A percentile compares a stretch with the other conserved stretches of the same genome.
Conservation (phyloP, 495 filamentous ascomycete species). For the Baudoinia panamericana region DNA sequence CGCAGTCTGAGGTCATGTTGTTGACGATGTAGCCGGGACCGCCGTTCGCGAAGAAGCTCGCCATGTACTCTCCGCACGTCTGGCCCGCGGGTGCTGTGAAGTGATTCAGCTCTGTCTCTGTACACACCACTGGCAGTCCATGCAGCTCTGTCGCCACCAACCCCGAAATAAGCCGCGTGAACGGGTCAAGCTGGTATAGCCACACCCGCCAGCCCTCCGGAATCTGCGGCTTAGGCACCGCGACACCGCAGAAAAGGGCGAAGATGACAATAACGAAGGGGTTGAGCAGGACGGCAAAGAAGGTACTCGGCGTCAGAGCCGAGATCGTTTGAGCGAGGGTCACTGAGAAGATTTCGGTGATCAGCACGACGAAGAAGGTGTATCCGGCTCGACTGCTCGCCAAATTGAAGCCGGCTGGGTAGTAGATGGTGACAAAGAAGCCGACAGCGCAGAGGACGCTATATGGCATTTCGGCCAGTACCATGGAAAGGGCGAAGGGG, state of each 20-base stretch:
- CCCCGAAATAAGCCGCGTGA: slow-evolving; percentile 68
- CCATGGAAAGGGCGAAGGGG: slow-evolving; percentile 56
- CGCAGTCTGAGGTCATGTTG: slow-evolving; percentile 48
- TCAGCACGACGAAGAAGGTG: slow-evolving; percentile 68
- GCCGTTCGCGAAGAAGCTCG: slow-evolving; percentile 46
- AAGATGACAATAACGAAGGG: slow-evolving; percentile 71
- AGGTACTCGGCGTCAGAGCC: slow-evolving; percentile 53
- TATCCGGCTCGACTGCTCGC: slow-evolving; percentile 46
- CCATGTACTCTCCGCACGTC: slow-evolving; percentile 62
- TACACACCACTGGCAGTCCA: slow-evolving; percentile 46
- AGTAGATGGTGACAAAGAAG: slow-evolving; percentile 68
- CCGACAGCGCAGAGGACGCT: slow-evolving; percentile 55
- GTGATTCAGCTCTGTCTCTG: slow-evolving; percentile 40
- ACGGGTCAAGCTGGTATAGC: slow-evolving; percentile 75
- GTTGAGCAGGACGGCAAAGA: slow-evolving; percentile 60
- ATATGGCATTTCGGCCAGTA: slow-evolving; percentile 67
- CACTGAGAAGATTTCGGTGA: slow-evolving; percentile 66
- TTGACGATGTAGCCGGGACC: slow-evolving; percentile 58
- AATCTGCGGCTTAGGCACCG: slow-evolving; percentile 61
- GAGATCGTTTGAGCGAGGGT: slow-evolving; percentile 56
- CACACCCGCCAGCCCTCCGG: slow-evolving; percentile 65
- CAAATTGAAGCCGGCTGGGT: slow-evolving; percentile 34
- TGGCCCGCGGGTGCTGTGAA: slow-evolving; percentile 49
- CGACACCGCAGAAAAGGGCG: slow-evolving; percentile 72
- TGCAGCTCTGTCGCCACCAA: slow-evolving; percentile 67